phyloP scores from a whole-genome alignment of 177 flowering plant species.

The Vitis hybrid region DNA sequence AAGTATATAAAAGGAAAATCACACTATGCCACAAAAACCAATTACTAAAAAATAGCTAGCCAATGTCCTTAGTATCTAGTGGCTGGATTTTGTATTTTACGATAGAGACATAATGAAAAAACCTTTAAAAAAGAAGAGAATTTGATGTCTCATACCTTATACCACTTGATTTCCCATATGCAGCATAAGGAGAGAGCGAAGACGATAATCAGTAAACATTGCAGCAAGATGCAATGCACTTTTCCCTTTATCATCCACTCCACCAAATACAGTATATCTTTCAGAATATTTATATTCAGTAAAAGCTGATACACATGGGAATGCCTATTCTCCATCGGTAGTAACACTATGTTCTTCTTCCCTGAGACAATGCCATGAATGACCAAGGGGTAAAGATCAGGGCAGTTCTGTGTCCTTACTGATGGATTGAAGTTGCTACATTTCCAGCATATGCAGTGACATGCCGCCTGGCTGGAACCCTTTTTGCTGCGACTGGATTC shows the following conservation, averaged over 20 bases:
- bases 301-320: slow-evolving; percentile 19
- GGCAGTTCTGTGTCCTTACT: slow-evolving; percentile 11
- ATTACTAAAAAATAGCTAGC: no score
- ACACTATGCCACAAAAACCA: no score
- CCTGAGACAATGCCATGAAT: slow-evolving; percentile 26
- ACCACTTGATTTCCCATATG: slow-evolving; percentile 51
- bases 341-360: slow-evolving; percentile 24
- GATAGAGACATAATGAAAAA: no score
- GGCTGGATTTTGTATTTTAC: no score
- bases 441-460: no score
- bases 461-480: no score
- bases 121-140: no score
- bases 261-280: slow-evolving; percentile 9
- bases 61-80: no score
- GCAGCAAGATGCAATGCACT: slow-evolving; percentile 42
- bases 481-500: no score
- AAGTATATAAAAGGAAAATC: no score
- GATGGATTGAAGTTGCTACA: no score
- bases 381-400: slow-evolving; percentile 30
- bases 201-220: slow-evolving; percentile 21
- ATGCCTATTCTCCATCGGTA: slow-evolving; percentile 30
- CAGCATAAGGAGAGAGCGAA: slow-evolving; percentile 44
- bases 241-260: slow-evolving; percentile 24
- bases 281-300: slow-evolving; percentile 10
- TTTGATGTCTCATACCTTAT: slow-evolving; percentile 25